phyloP scores from a whole-genome alignment of 306 rosid genomes.

The Cyclanthera cordifolia region DNA sequence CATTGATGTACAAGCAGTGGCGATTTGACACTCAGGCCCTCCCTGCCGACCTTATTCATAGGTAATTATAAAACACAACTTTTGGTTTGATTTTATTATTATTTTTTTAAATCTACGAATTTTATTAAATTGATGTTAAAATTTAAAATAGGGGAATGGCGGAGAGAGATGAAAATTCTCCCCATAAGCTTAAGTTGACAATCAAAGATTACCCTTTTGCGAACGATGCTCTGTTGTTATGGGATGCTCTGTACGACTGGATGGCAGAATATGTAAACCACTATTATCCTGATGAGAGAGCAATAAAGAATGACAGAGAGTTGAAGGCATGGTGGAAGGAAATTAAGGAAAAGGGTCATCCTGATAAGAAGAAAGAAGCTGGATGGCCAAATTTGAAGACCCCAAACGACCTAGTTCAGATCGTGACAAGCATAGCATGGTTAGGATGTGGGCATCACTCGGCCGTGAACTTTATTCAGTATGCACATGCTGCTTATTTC shows the following conservation, averaged over 20 bases:
- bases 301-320: conserved; percentile 27
- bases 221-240: conserved; percentile 47
- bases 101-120: too few species aligned
- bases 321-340: conserved; percentile 79
- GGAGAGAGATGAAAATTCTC: conserved; percentile 35
- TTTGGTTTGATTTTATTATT: too few species aligned
- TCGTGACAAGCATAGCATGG: conserved; percentile 45
- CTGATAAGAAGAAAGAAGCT: conserved; percentile 54
- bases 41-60: conserved; percentile 52
- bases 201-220: conserved; percentile 74
- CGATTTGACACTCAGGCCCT: conserved; percentile 44
- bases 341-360: conserved; percentile 43
- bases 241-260: conserved; percentile 53
- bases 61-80: too few species aligned
- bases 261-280: conserved; percentile 49
- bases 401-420: conserved; percentile 33
- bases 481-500: conserved; percentile 49
- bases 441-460: conserved; percentile 59
- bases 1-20: conserved; percentile 58
- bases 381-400: conserved; percentile 59
- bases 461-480: conserved; percentile 76
- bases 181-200: conserved; percentile 47
- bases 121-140: too few species aligned
- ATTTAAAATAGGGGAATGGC: too few species aligned
- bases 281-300: conserved; percentile 40